phyloP scores from a whole-genome alignment of 805 yeast genomes.

The Maudiozyma saulgeensis region DNA sequence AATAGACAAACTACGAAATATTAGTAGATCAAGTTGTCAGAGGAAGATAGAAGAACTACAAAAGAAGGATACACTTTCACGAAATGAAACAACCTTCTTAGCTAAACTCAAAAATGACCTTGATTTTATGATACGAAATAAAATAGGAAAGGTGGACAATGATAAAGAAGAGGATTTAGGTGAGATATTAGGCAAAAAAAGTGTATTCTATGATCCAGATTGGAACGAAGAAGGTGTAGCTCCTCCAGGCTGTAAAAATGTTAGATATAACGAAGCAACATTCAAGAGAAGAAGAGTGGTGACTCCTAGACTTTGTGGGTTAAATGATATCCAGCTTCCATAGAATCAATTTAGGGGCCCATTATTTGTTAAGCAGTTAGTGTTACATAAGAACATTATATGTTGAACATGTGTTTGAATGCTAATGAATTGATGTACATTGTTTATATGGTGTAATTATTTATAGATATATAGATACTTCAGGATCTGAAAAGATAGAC shows the following conservation, averaged over 20 bases:
- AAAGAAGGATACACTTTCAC: slow-evolving; percentile 20
- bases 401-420: no score
- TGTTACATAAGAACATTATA: no score
- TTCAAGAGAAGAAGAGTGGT: slow-evolving; percentile 23
- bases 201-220: slow-evolving; percentile 57
- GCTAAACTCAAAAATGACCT: slow-evolving; percentile 34
- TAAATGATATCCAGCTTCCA: slow-evolving; percentile 3
- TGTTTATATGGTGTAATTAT: background rate
- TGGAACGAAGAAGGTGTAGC: slow-evolving; percentile 53
- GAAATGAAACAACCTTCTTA: slow-evolving; percentile 29
- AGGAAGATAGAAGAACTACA: slow-evolving; percentile 18
- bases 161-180: background rate
- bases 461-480: no score
- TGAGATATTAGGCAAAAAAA: slow-evolving; percentile 35
- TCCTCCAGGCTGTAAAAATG: slow-evolving; percentile 29
- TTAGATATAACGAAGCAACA: slow-evolving; percentile 23
- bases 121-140: slow-evolving; percentile 28
- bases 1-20: slow-evolving; percentile 16
- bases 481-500: no score
- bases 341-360: background rate
- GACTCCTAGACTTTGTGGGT: slow-evolving; percentile 4
- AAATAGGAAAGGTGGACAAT: slow-evolving; percentile 2
- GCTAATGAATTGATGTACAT: background rate
- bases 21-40: slow-evolving; percentile 17
- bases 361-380: background rate